Base-by-base conservation (phyloP, 2,329 filamentous ascomycete genomes). In the Trichoderma oligosporum region DNA sequence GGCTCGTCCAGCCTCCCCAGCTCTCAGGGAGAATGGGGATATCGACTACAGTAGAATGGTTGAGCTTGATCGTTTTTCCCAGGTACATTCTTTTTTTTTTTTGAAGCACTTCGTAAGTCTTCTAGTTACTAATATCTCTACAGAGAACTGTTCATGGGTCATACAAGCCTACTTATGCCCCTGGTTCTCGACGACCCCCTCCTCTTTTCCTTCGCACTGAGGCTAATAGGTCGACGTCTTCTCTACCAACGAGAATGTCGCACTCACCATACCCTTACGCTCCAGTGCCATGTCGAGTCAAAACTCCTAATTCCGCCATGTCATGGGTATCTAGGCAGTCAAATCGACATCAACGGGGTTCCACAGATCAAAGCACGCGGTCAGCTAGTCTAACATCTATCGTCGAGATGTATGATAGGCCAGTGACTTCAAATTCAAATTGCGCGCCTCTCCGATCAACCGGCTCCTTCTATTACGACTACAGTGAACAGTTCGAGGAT, bases 41-140 rank as follows among this genome's bases (percentile, higher is more conserved):
- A 66, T 80, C 49, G 78, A 81, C 63, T 79, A 79, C 64, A 77
- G 72, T 60, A 76, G 74, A 60, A 80, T 78, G 76, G 71, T 76
- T 56, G 77, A 77, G 61, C 74, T 79, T 66, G 74, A 81, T 60
- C 73, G 77, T 49, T 67, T 71, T 56, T 77, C 76, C 47, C 73
- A 76, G 61, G 78, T 81, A 60, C 60, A 60, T 60, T 4, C 18
- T 24, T 20, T 4, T 24, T 24, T 20, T 6, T 27, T 9, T 36
- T 5, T 9, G 7, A 25, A 7, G 1, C 18, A 20, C 11, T 42
- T 4, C 12, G 1, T 6, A n/a, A 12, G 9, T 16, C 35, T 60
- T 41, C 14, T 7, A 2, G 7, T 35, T 35, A 5, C 55, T 60
- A 22, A 67, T 16, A 14, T n/a, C 8, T 25, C 16, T 22, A n/a